phyloP scores from a whole-genome alignment of 768 basidiomycete genomes.

The Tubosaeta sp. region DNA sequence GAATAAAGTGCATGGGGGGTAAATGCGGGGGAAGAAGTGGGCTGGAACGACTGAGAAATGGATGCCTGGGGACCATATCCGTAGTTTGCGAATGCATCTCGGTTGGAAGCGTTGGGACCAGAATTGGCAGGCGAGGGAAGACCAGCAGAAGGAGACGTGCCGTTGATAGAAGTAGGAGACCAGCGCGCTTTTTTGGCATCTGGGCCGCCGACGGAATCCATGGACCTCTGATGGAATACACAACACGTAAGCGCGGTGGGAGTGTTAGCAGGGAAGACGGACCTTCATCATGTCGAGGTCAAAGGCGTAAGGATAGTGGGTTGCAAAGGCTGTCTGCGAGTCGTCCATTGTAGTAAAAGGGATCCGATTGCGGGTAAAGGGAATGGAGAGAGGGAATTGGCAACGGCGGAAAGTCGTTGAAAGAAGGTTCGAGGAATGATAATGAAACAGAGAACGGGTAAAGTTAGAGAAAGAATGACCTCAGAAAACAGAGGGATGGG shows the following conservation, averaged over 20 bases:
- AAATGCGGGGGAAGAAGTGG: conserved; percentile 45
- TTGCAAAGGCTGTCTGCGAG: conserved; percentile 63
- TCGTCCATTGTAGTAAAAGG: conserved; percentile 56
- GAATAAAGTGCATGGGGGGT: conserved; percentile 63
- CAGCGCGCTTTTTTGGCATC: conserved; percentile 89
- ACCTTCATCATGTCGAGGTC: conserved; percentile 95
- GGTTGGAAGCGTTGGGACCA: conserved; percentile 37
- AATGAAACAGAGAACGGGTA: conserved; percentile 46
- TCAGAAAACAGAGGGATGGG: conserved; percentile 30
- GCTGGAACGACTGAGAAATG: conserved; percentile 51
- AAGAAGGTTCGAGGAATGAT: conserved; percentile 32
- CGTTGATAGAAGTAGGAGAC: conserved; percentile 61
- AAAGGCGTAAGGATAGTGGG: conserved; percentile 71
- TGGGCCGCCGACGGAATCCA: conserved; percentile 77
- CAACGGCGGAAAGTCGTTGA: conserved; percentile 45
- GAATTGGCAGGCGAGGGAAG: conserved; percentile 36
- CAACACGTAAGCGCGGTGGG: conserved; percentile 1
- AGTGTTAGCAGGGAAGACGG: conserved; percentile 11
- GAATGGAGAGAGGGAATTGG: conserved; percentile 44
- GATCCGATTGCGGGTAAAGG: conserved; percentile 23
- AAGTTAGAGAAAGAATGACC: conserved; percentile 54
- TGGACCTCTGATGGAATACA: conserved; percentile 58
- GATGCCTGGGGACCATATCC: conserved; percentile 77
- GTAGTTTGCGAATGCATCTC: conserved; percentile 81
- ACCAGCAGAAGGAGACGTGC: conserved; percentile 33